Base-by-base conservation (phyloP, 192 early-diverging fungal genomes). In the Rhizoclosmatium sp. region DNA sequence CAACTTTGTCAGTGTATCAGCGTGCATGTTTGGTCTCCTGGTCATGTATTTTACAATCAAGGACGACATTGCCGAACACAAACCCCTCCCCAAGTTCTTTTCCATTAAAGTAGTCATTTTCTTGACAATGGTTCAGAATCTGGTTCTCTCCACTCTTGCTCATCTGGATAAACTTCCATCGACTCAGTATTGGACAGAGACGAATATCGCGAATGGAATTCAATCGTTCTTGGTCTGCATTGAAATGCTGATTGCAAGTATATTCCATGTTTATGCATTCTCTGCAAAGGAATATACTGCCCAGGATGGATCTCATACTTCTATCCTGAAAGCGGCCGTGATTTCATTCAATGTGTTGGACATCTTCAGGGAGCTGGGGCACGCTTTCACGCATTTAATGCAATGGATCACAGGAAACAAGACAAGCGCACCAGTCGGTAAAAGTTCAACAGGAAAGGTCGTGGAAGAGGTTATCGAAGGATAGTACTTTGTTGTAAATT, bases 11-110 rank as follows among this genome's bases (percentile, higher is more conserved):
- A 87, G 87, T 3, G 89, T 92, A 41, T 69, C 88, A 0, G 81
- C 92, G 3, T 92, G 90, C 54, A 92, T 93, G 92, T 92, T 89
- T 64, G 86, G 85, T n/a, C 84, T 94, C 58, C 78, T 94, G 12
- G 65, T 88, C 41, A 78, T 92, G 65, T 92, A 93, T 69, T 65
- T 89, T 14, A 89, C 85, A 41, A 88, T 94, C 72, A 88, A 89
- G 45, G 51, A 79, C 56, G 77, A 82, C 1, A 75, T 82, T 54
- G 45, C 58, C 2, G 65, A 79, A 66, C 79, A 83, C 0, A 56
- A 61, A 7, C 75, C 71, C 71, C 71, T 71, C n/a, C 71, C 71
- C 4, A n/a, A 69, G 67, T 69, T 84, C 58, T 42, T 84, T 19
- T 49, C 80, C 2, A 74, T 84, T 66, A 84, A 84, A 51, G 67